Percentiles rank a stretch among this genome's conserved stretches.
These are phyloP conservation scores for Acorus calamus DNA, from an alignment of 106 monocot species.

Conservation along the genomic window DNA sequence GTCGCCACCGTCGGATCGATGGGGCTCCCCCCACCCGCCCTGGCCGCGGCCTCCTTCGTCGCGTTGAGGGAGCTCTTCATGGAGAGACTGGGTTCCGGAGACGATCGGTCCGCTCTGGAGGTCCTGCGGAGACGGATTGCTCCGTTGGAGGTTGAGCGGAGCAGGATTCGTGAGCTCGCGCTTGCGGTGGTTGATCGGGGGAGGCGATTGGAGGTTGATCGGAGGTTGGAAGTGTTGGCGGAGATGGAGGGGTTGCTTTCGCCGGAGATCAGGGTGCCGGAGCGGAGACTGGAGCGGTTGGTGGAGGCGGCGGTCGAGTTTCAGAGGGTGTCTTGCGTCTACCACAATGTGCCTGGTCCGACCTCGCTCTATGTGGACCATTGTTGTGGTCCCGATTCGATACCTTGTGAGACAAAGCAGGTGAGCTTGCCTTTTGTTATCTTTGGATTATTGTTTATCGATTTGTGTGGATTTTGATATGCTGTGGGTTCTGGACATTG, in stretches of 20 bases:
- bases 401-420: constrained; percentile 55
- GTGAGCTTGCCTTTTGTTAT: constrained; percentile 10
- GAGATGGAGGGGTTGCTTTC: constrained; percentile 18
- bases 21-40: constrained; percentile 10
- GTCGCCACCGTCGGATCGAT: constrained; percentile 26
- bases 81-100: constrained; percentile 35
- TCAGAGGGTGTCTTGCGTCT: constrained; percentile 36
- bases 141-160: constrained; percentile 27
- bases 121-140: constrained; percentile 10
- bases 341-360: constrained; percentile 49
- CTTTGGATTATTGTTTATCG: not conserved
- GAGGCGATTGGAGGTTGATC: constrained; percentile 32
- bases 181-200: constrained; percentile 19
- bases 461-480: not conserved
- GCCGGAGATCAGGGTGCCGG: constrained; percentile 26
- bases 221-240: constrained; percentile 33
- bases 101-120: constrained; percentile 25
- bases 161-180: constrained; percentile 30
- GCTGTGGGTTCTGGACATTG: no score
- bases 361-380: constrained; percentile 46
- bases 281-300: constrained; percentile 42
- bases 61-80: constrained; percentile 43
- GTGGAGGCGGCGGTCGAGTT: constrained; percentile 36
- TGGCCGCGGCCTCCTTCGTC: constrained; percentile 23
- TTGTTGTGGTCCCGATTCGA: constrained; percentile 28